Base-by-base conservation (phyloP, 2,329 filamentous ascomycete species). In the Sclerotinia spermophila region DNA sequence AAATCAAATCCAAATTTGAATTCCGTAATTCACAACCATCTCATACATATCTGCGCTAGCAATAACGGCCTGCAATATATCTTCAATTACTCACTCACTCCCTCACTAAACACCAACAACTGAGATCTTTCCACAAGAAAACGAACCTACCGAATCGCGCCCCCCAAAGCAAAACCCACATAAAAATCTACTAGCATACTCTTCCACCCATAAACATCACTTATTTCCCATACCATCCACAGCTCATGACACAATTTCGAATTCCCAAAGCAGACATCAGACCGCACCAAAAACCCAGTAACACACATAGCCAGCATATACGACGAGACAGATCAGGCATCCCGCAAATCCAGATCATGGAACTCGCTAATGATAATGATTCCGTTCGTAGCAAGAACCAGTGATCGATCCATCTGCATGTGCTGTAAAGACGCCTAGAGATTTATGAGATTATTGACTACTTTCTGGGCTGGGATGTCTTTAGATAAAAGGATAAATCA, bases 371-470 rank as follows among this genome's bases (percentile, higher is more conserved):
- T 85, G 68, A 90, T 88, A 2, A 82, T 88, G 2, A 82, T 82
- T 0, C 86, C 85, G 68, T 90, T 86, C 0, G 89, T 90, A 0
- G 90, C 89, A 44, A 92, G 81, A 0, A 92, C 84, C 0, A 92
- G 81, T 0, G 88, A 89, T 0, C 81, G 88, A 89, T 0, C 81
- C 80, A 75, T 93, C 90, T 21, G 86, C 85, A 64, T 89, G 89
- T 19, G 86, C 85, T 19, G 91, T 85, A 73, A 92, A 91, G 17
- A 90, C 86, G 7, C 86, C 86, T 83, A 27, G 6, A 21, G 6
- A 27, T n/a, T 5, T 51, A 17, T 51, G 15, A 38, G 21, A 44
- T 27, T 27, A 11, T 27, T 3, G 21, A 30, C 45, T 56, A 62
- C 21, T 10, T 11, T 24, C 3, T 17, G 17, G 17, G 2, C 7